A percentile compares a stretch with the other conserved stretches of the same genome.
Conservation (phyloP, 208 protist genomes). For the Wallacemonas rigidus region DNA sequence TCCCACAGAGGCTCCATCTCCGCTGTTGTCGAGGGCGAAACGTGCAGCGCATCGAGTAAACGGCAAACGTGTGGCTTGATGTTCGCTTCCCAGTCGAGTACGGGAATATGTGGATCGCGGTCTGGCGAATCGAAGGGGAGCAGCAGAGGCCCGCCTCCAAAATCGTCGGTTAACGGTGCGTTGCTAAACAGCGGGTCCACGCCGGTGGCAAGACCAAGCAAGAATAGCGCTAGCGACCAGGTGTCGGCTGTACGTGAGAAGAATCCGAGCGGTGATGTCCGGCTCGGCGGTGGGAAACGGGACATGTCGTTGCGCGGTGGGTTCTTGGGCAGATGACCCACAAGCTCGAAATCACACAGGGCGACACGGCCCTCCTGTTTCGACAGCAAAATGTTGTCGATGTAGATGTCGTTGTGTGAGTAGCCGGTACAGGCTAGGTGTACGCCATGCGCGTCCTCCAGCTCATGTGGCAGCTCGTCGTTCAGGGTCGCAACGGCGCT, state of each 20-base stretch:
- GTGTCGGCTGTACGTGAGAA: conserved; percentile 56
- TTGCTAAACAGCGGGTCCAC: conserved; percentile 76
- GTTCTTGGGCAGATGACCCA: conserved; percentile 35
- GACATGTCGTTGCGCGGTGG: conserved; percentile 7
- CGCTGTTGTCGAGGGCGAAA: conserved; percentile 9
- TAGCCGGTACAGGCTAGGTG: conserved; percentile 42
- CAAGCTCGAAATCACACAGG: conserved; percentile 89
- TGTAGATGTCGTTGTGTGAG: conserved; percentile 85
- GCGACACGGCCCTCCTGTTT: conserved; percentile 42
- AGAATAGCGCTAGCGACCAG: conserved; percentile 69
- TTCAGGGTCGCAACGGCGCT: conserved; percentile 54
- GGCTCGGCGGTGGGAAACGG: conserved; percentile 59
- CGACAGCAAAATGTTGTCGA: conserved; percentile 76
- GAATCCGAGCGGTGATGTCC: conserved; percentile 71
- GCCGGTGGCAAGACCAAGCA: conserved; percentile 72
- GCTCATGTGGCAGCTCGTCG: conserved; percentile 54
- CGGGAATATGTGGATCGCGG: conserved; percentile 14
- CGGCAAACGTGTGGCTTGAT: conserved; percentile 54
- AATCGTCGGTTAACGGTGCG: conserved; percentile 66
- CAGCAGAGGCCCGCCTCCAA: conserved; percentile 71
- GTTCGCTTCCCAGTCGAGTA: conserved; percentile 81
- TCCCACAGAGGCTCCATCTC: conserved; percentile 44
- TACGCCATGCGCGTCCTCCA: not conserved
- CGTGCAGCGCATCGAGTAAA: conserved; percentile 40
- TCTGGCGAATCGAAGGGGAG: conserved; percentile 30